Percentiles rank a stretch among this genome's conserved stretches.
Evolutionary conservation across 2,329 filamentous ascomycete genomes (phyloP).

Genomic region (Dactylonectria estremocensis): DNA sequence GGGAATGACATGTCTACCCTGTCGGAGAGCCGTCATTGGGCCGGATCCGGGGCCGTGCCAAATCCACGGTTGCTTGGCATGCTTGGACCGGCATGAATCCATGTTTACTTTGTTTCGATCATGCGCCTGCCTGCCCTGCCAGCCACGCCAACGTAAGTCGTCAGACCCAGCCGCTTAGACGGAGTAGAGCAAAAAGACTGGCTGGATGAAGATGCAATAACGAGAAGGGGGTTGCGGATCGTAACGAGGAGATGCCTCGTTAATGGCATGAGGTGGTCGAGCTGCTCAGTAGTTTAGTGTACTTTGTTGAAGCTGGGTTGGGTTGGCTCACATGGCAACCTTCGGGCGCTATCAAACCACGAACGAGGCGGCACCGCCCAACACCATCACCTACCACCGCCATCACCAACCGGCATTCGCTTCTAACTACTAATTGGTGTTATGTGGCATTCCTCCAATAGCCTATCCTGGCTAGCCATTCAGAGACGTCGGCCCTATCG

Average conservation of each 20-base stretch:
- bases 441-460: slow-evolving; percentile 10
- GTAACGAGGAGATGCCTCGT: slow-evolving; percentile 6
- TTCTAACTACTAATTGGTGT: slow-evolving; percentile 5
- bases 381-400: slow-evolving; percentile 18
- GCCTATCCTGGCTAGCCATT: slow-evolving; percentile 5
- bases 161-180: neutral
- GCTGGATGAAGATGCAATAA: neutral
- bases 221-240: neutral
- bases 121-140: neutral
- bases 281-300: neutral
- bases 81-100: neutral
- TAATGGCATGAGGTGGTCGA: slow-evolving; percentile 20
- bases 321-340: slow-evolving; percentile 16
- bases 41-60: neutral
- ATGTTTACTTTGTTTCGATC: neutral
- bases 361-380: slow-evolving; percentile 25
- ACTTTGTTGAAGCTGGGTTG: neutral
- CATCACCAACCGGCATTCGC: neutral
- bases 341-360: slow-evolving; percentile 19
- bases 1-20: neutral
- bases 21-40: neutral
- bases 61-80: neutral
- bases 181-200: neutral
- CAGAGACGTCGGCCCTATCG: slow-evolving; percentile 10
- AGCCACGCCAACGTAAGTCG: neutral